Conservation (phyloP, 164 flowering plant genomes). For the Kingdonia uniflora region DNA sequence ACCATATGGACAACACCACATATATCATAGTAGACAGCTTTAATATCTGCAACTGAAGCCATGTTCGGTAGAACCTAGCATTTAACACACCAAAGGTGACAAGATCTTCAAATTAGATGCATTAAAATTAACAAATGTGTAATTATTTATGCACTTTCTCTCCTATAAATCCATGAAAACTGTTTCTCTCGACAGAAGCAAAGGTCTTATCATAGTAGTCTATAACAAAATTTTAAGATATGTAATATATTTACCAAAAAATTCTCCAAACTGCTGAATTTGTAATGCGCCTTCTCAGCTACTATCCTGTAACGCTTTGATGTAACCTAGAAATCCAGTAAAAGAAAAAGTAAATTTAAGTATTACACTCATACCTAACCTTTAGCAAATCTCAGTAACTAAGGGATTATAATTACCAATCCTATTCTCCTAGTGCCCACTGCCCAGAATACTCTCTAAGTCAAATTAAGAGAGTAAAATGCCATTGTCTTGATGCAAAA, state of each 20-base stretch:
- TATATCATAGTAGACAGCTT: slow-evolving; percentile 67
- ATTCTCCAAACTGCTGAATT: slow-evolving; percentile 54
- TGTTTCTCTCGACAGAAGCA: too few relatives aligned
- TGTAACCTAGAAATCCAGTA: slow-evolving; percentile 48
- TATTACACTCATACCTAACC: background rate
- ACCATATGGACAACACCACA: slow-evolving; percentile 69
- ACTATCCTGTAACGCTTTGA: slow-evolving; percentile 69
- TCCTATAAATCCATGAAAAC: too few relatives aligned
- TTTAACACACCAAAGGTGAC: background rate
- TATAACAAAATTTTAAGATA: background rate
- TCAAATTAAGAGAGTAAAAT: too few relatives aligned
- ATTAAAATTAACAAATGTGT: too few relatives aligned
- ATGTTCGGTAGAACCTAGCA: slow-evolving; percentile 88
- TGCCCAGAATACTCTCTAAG: too few relatives aligned
- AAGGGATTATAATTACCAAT: too few relatives aligned
- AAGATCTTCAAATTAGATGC: too few relatives aligned
- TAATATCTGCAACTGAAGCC: slow-evolving; percentile 79
- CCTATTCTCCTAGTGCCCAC: too few relatives aligned
- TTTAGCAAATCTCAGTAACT: too few relatives aligned
- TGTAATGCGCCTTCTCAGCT: slow-evolving; percentile 82
- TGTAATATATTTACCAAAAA: slow-evolving; percentile 47
- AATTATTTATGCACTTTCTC: too few relatives aligned
- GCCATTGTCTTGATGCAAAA: too few relatives aligned
- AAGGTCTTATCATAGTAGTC: too few relatives aligned
- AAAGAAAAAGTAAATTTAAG: background rate